These are phyloP conservation scores for Kodamaea sagamina DNA, from an alignment of 805 yeast species.

Conservation along the genomic window DNA sequence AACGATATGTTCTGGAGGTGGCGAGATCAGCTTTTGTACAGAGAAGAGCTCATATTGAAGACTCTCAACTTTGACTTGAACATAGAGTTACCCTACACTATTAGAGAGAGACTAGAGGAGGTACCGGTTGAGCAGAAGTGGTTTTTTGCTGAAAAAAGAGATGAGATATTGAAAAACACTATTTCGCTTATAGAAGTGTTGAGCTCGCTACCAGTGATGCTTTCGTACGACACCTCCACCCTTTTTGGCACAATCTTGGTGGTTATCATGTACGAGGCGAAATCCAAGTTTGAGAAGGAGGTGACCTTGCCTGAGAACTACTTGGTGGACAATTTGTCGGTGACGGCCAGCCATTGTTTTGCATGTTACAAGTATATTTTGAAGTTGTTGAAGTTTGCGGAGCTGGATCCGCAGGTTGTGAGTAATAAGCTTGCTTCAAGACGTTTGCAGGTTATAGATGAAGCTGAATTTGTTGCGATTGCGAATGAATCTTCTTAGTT, in stretches of 20 bases:
- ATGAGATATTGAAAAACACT: conserved; percentile 30
- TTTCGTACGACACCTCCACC: conserved; percentile 35
- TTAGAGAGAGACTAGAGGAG: conserved; percentile 28
- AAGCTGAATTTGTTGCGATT: conserved; percentile 16
- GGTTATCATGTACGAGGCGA: conserved; percentile 25
- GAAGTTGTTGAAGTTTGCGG: conserved; percentile 23
- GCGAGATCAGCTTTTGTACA: conserved; percentile 44
- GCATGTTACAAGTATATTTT: conserved; percentile 30
- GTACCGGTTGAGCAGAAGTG: conserved; percentile 8
- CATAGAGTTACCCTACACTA: conserved; percentile 40
- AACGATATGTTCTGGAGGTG: conserved; percentile 45
- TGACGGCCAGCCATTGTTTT: conserved; percentile 20
- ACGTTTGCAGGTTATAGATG: conserved; percentile 21
- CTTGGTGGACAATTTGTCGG: conserved; percentile 18
- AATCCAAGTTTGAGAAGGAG: conserved; percentile 17
- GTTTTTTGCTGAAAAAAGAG: conserved; percentile 10
- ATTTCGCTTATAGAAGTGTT: conserved; percentile 39
- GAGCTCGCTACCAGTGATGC: conserved; percentile 40
- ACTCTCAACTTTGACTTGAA: conserved; percentile 42
- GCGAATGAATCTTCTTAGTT: conserved; percentile 15
- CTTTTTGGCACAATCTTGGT: conserved; percentile 34
- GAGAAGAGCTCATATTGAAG: conserved; percentile 44
- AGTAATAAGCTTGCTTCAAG: conserved; percentile 28
- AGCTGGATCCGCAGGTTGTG: conserved; percentile 22
- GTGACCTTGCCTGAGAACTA: conserved; percentile 24